These are phyloP conservation scores for Setaria italica DNA, from an alignment of 202 grass and related monocot genomes.

Conservation along the genomic window DNA sequence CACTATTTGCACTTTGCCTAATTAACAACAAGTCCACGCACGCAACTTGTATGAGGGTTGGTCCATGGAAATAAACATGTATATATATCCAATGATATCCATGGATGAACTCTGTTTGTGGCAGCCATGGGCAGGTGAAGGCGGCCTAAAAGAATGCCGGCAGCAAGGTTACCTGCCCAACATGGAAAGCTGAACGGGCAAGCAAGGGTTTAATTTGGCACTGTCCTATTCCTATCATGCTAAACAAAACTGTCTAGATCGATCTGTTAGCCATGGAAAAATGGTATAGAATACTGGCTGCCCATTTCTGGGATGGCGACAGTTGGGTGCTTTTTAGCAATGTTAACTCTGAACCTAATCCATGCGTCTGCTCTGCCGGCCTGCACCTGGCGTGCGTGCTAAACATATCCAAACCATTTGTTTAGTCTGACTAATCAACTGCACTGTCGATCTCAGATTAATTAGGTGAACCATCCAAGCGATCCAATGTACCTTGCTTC, in stretches of 20 bases:
- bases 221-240: neutral
- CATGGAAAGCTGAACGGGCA: conserved; percentile 44
- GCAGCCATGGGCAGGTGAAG: conserved; percentile 49
- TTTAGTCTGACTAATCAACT: conserved; percentile 26
- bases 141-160: conserved; percentile 45
- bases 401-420: neutral
- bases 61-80: neutral
- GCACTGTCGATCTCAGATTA: conserved; percentile 39
- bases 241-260: neutral
- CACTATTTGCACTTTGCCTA: neutral
- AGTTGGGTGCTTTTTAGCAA: conserved; percentile 31
- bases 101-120: neutral
- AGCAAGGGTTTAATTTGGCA: neutral
- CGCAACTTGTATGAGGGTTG: neutral
- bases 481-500: conserved; percentile 37
- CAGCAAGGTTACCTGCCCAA: conserved; percentile 39
- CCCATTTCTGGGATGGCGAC: conserved; percentile 59
- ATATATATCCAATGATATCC: neutral
- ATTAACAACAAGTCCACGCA: neutral
- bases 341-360: conserved; percentile 52
- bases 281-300: neutral
- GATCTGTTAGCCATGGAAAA: neutral
- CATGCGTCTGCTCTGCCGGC: conserved; percentile 36
- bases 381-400: conserved; percentile 21
- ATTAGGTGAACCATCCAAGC: conserved; percentile 57